Evolutionary conservation across 176 grass and related monocot genomes (phyloP), one percentile per base, ranked within the genome.

Genomic region (Oryza rufipogon): DNA sequence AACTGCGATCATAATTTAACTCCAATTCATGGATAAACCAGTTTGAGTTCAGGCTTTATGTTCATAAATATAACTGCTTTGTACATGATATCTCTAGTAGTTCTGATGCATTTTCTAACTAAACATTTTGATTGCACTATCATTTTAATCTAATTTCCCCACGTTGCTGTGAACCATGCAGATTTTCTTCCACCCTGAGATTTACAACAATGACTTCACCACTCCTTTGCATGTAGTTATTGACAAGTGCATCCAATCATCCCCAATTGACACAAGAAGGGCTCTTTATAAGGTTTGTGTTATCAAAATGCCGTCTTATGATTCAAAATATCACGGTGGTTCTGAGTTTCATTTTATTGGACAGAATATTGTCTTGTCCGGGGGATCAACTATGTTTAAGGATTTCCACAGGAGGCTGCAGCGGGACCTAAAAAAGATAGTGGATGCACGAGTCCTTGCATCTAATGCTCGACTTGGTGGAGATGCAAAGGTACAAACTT

Each of bases 351-450:
- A 64, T 68, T 39, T 46, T 20, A 74, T 63, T 90, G 85, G 80
- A 69, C 91, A 99, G 96, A 99, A 99, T 84, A 87, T 99, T 83
- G 96, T 99, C 22, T 84, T 99, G 77, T 99, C 96, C 77, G 96
- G 96, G 32, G 96, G 93, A 11, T 99, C 96, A 2, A 99, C 96
- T 79, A 94, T 99, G 96, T 99, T 99, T 63, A 99, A 99, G 86
- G 96, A 99, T 86, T 99, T 99, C 79, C 91, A 99, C 87, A 94
- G 96, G 86, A 94, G 93, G 85, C 90, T 99, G 74, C 96, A 99
- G 45, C 84, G 96, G 16, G 96, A 99, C 76, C 80, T 99, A 45
- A 99, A 99, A 90, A 94, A 92, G 86, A 99, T 99, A 91, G 96
- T 99, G 67, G 96, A 99, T 87, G 80, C 86, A 68, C 81, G 96